A percentile compares a stretch with the other conserved stretches of the same genome.
These are phyloP conservation scores for Diospyros lotus DNA, from an alignment of 148 eudicot species.

Conservation along the genomic window DNA sequence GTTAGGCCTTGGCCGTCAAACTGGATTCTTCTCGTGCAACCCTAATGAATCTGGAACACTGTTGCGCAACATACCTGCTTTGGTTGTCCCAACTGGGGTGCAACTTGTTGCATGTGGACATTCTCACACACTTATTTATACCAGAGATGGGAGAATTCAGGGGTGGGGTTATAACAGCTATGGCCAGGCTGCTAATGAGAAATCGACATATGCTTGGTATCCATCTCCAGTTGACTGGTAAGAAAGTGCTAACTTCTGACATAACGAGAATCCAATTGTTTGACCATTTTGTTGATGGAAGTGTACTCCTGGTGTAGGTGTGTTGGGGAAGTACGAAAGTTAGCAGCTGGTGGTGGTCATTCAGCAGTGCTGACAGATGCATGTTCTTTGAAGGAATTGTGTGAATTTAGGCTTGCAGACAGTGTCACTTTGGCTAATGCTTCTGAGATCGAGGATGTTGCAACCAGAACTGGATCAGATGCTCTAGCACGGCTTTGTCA, in stretches of 20 bases:
- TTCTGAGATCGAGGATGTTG: constrained; percentile 74
- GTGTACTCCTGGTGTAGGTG: constrained; percentile 50
- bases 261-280: not conserved
- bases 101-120: constrained; percentile 90
- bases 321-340: constrained; percentile 89
- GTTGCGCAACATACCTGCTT: constrained; percentile 75
- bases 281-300: not conserved
- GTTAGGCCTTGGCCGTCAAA: constrained; percentile 85
- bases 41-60: constrained; percentile 55
- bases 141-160: constrained; percentile 83
- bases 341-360: constrained; percentile 98
- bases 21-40: constrained; percentile 57
- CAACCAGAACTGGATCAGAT: constrained; percentile 83
- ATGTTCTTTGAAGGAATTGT: constrained; percentile 84
- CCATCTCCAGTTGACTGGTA: constrained; percentile 99
- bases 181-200: constrained; percentile 93
- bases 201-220: constrained; percentile 95
- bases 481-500: constrained; percentile 85
- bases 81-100: constrained; percentile 73
- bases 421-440: constrained; percentile 63
- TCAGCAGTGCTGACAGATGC: constrained; percentile 97
- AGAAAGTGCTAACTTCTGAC: no score
- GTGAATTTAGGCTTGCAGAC: constrained; percentile 91
- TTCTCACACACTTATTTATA: constrained; percentile 89
- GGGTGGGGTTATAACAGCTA: constrained; percentile 99